These are phyloP conservation scores for Aureobasidium sp. DNA, from an alignment of 2,329 filamentous ascomycete species.

Conservation along the genomic window DNA sequence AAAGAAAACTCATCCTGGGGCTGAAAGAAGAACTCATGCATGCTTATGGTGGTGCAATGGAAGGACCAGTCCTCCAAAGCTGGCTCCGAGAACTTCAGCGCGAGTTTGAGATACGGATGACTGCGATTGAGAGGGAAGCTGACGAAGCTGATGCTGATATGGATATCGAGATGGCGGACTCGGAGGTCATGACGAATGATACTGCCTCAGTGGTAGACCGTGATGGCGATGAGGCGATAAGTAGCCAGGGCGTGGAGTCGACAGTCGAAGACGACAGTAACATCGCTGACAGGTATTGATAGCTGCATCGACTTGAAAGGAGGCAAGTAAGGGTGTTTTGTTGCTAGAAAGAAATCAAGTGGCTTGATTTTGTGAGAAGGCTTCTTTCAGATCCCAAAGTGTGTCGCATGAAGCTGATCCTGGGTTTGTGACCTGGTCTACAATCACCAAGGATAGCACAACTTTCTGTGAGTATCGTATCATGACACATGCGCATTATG, in stretches of 20 bases:
- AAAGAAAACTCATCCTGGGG: constrained; percentile 65
- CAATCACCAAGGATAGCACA: too few species aligned
- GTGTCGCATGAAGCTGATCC: too few species aligned
- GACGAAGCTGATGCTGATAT: constrained; percentile 14
- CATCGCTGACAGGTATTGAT: background rate
- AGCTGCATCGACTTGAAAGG: too few species aligned
- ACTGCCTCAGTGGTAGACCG: background rate
- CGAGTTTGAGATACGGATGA: constrained; percentile 69
- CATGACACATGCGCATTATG: too few species aligned
- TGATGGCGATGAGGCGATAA: background rate
- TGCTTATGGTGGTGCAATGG: constrained; percentile 57
- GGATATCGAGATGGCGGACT: background rate
- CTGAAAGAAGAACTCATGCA: constrained; percentile 67
- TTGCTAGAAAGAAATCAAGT: background rate
- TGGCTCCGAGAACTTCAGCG: constrained; percentile 64
- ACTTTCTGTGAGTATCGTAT: too few species aligned
- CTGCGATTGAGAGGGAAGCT: constrained; percentile 50
- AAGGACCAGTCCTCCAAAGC: constrained; percentile 53
- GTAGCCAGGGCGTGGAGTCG: background rate
- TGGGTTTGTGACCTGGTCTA: too few species aligned
- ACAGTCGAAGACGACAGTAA: background rate
- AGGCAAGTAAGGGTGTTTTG: too few species aligned
- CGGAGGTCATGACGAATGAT: background rate
- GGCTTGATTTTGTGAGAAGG: too few species aligned
- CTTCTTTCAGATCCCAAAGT: too few species aligned